These are phyloP conservation scores for Yamadazyma triangularis DNA, from an alignment of 1,139 yeast species.

Conservation along the genomic window DNA sequence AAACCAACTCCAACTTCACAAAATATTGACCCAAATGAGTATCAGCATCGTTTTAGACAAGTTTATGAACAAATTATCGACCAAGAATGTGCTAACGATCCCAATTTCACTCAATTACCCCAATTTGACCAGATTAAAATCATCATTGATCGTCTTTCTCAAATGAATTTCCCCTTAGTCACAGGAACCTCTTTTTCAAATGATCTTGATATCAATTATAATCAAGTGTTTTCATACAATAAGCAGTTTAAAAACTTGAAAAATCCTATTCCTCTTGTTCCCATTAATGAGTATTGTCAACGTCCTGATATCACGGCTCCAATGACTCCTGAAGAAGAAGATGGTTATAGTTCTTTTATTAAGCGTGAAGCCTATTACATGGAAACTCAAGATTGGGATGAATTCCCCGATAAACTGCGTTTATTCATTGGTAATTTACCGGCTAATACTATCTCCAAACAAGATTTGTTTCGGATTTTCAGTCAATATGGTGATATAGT, in stretches of 20 bases:
- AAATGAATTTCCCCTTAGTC: conserved; percentile 20
- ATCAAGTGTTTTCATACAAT: conserved; percentile 39
- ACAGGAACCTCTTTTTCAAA: conserved; percentile 10
- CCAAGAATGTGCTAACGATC: conserved; percentile 28
- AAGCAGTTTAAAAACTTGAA: conserved; percentile 32
- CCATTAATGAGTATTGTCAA: conserved; percentile 46
- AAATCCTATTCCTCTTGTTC: conserved; percentile 40
- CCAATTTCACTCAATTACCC: conserved; percentile 24
- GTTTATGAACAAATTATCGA: conserved; percentile 35
- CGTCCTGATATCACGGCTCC: conserved; percentile 59
- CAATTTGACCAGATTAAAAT: conserved; percentile 31
- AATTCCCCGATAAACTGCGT: conserved; percentile 74
- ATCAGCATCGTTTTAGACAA: conserved; percentile 16
- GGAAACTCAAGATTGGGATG: conserved; percentile 55
- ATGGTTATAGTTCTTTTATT: conserved; percentile 47
- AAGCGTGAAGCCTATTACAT: conserved; percentile 36
- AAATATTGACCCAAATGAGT: conserved; percentile 6
- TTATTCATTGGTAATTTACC: conserved; percentile 82
- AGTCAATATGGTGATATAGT: conserved; percentile 68
- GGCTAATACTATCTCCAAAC: conserved; percentile 62
- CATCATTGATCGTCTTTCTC: conserved; percentile 25
- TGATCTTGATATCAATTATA: conserved; percentile 22
- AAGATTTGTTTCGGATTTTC: conserved; percentile 68
- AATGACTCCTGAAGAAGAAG: conserved; percentile 52
- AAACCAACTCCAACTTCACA: conserved; percentile 22